phyloP scores from a whole-genome alignment of 495 filamentous ascomycete species.

The Podospora fimiseda region DNA sequence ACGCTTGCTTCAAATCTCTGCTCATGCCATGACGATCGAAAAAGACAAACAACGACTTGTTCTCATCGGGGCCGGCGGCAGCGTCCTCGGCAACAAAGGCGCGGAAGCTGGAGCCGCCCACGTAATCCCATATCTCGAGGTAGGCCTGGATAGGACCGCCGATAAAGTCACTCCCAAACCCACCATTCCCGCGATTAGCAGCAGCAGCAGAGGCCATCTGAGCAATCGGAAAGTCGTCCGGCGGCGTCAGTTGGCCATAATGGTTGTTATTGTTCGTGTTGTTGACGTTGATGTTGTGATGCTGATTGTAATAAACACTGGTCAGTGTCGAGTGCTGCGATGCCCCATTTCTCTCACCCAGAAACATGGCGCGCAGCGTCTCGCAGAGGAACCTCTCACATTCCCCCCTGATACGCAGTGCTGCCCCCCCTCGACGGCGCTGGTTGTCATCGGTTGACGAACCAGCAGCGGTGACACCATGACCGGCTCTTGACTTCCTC shows the following conservation, averaged over 20 bases:
- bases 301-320: conserved; percentile 50
- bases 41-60: conserved; percentile 80
- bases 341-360: conserved; percentile 81
- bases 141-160: conserved; percentile 35
- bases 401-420: conserved; percentile 93
- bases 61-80: conserved; percentile 25
- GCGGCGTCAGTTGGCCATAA: conserved; percentile 34
- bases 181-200: conserved; percentile 1
- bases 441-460: conserved; percentile 23
- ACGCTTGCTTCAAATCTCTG: conserved; percentile 83
- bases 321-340: conserved; percentile 65
- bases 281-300: conserved; percentile 24
- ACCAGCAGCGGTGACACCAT: conserved; percentile 15
- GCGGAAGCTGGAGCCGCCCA: conserved; percentile 71
- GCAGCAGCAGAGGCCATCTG: conserved; percentile 7
- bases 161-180: conserved; percentile 4
- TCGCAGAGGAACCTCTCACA: conserved; percentile 99
- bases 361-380: conserved; percentile 83
- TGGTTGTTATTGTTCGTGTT: conserved; percentile 7
- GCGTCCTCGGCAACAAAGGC: conserved; percentile 66
- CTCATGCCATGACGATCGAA: conserved; percentile 64
- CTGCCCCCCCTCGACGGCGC: conserved; percentile 74
- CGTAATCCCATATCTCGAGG: conserved; percentile 88
- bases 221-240: conserved; percentile 31
- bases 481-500: conserved; percentile 30